Evolutionary conservation across 176 grass and related monocot species (phyloP), one percentile per base, ranked within the genome.

Genomic region (Cocos nucifera): DNA sequence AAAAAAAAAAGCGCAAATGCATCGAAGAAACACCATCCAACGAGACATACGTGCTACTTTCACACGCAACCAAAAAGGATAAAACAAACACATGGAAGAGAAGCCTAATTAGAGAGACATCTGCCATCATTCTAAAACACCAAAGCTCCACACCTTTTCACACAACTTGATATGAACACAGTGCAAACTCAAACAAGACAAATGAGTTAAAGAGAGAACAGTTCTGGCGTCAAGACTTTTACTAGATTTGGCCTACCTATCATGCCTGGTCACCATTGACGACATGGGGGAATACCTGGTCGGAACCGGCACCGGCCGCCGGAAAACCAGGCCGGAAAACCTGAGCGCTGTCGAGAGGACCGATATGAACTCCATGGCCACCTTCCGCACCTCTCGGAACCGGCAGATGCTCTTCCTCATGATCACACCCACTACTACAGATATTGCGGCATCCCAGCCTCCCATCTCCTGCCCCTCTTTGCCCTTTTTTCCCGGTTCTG

Each of bases 391-490:
- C 18, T 82, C 86, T 16, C 63, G 71, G 25, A 85, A 49, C 28
- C 71, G 68, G 78, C 67, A 70, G 78, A 89, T 66, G 86, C 75
- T 67, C 73, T 83, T 70, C 22, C 86, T 75, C 78, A 89, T 62
- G 67, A 76, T 22, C 75, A 89, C 78, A 3, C 60, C 67, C 22
- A 85, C 51, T 18, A 89, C 75, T 54, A 76, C 64, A 17, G 61
- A 65, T 35, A 85, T 57, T 25, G 15, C 60, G 39, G 60, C 71
- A 27, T 79, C 64, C 82, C 49, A 54, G 5, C 49, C 28, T 5
- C 15, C 44, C 48, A 63, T 77, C 22, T 5, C 19, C 21, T 1
- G 4, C 15, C 9, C 17, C 14, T 49, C 3, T 4, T 18, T 56
- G n/a, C 62, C 6, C 3, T 14, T 22, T 24, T 64, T 6, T 6